phyloP scores from a whole-genome alignment of 805 yeast genomes.

The Candida hungchunana region DNA sequence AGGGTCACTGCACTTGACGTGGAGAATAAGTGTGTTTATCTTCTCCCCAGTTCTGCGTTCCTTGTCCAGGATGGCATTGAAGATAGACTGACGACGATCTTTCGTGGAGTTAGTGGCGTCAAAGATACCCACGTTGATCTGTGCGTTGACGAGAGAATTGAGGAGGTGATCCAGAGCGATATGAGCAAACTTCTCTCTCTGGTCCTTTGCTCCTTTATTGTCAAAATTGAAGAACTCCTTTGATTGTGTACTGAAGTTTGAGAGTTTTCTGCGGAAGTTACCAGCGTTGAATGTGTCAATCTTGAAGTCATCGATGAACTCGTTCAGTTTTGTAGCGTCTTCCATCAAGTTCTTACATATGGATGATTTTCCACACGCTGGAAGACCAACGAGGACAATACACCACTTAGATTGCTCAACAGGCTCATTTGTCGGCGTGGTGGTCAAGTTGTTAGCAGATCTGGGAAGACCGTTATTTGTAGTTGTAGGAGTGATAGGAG shows the following conservation, averaged over 20 bases:
- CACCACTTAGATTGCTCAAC: conserved; percentile 44
- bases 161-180: conserved; percentile 45
- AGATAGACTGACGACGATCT: conserved; percentile 31
- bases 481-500: too few relatives aligned
- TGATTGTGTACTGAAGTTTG: conserved; percentile 34
- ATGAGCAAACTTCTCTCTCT: conserved; percentile 49
- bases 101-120: conserved; percentile 58
- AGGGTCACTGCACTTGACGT: conserved; percentile 53
- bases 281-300: conserved; percentile 67
- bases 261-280: conserved; percentile 51
- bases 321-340: conserved; percentile 38
- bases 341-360: conserved; percentile 60
- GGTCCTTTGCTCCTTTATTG: conserved; percentile 38
- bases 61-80: conserved; percentile 20
- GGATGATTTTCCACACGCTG: conserved; percentile 75
- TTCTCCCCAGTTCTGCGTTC: conserved; percentile 25
- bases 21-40: conserved; percentile 50
- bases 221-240: conserved; percentile 39
- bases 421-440: conserved; percentile 27
- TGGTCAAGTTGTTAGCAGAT: conserved; percentile 21
- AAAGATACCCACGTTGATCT: conserved; percentile 51
- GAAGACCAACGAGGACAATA: conserved; percentile 69
- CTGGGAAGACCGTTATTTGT: conserved; percentile 20
- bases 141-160: conserved; percentile 36
- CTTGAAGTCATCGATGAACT: conserved; percentile 23